A percentile compares a stretch with the other conserved stretches of the same genome.
phyloP scores from a whole-genome alignment of 2,329 filamentous ascomycete species.

The Neofusicoccum cordaticola region DNA sequence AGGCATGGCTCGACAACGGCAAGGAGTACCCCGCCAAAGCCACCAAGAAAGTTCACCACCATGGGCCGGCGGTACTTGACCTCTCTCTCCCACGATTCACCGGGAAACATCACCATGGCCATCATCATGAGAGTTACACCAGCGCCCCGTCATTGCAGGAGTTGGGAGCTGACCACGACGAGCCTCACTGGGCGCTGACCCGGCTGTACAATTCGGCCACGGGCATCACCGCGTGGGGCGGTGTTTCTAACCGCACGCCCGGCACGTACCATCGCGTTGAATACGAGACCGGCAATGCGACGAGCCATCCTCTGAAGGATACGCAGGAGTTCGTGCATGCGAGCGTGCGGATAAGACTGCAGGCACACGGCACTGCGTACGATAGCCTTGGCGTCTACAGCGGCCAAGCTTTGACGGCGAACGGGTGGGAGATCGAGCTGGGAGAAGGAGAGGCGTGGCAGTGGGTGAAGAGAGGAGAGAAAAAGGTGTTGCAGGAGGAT shows the following conservation, averaged over 20 bases:
- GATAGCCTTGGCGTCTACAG: constrained; percentile 17
- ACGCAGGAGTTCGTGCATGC: constrained; percentile 22
- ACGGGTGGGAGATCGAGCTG: background rate
- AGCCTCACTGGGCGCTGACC: constrained; percentile 19
- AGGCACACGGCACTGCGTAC: constrained; percentile 1
- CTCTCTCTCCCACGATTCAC: too few relatives aligned
- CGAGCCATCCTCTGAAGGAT: constrained; percentile 1
- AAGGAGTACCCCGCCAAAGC: background rate
- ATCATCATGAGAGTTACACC: too few relatives aligned
- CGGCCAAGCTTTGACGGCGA: constrained; percentile 5
- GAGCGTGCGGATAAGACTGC: constrained; percentile 19
- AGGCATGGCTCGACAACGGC: background rate
- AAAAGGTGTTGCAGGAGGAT: constrained; percentile 13
- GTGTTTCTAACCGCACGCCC: constrained; percentile 19
- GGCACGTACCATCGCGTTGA: constrained; percentile 11
- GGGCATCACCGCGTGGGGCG: constrained; percentile 17
- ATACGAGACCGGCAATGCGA: constrained; percentile 15
- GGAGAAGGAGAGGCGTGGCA: background rate
- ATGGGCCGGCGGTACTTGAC: background rate
- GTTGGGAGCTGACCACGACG: background rate
- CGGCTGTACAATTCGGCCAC: constrained; percentile 17
- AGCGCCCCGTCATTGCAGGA: background rate
- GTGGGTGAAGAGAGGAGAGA: background rate
- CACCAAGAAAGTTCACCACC: background rate
- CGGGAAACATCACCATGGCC: background rate